These are phyloP conservation scores for Wickerhamiella sorbophila DNA, from an alignment of 805 yeast genomes.

Conservation along the genomic window DNA sequence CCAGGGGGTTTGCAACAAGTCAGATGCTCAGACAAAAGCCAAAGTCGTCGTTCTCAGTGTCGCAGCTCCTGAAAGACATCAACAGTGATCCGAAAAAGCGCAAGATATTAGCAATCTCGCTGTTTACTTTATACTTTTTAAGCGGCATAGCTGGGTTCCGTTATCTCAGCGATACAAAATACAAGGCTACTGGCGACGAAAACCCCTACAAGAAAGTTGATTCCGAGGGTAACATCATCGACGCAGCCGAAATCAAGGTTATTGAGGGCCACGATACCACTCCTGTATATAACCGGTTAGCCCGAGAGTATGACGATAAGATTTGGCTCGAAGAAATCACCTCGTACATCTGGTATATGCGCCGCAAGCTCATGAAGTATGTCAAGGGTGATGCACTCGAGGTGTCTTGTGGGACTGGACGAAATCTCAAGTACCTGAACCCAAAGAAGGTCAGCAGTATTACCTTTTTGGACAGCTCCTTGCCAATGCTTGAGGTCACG, in stretches of 20 bases:
- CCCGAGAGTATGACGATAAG: slow-evolving; percentile 65
- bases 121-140: slow-evolving; percentile 15
- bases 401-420: slow-evolving; percentile 92
- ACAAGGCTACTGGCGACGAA: slow-evolving; percentile 25
- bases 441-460: slow-evolving; percentile 48
- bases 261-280: slow-evolving; percentile 52
- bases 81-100: slow-evolving; percentile 11
- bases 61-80: background rate
- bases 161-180: slow-evolving; percentile 24
- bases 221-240: slow-evolving; percentile 4
- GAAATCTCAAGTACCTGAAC: slow-evolving; percentile 67
- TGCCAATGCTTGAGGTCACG: slow-evolving; percentile 72
- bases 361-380: slow-evolving; percentile 69
- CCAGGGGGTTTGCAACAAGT: no score
- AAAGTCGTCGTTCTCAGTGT: background rate
- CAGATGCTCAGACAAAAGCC: no score
- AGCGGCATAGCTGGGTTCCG: slow-evolving; percentile 17
- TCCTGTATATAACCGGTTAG: slow-evolving; percentile 45
- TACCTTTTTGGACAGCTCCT: slow-evolving; percentile 75
- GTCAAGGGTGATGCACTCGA: slow-evolving; percentile 82
- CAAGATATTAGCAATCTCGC: slow-evolving; percentile 11
- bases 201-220: slow-evolving; percentile 19
- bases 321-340: slow-evolving; percentile 59
- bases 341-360: slow-evolving; percentile 34
- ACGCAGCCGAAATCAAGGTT: slow-evolving; percentile 8